Evolutionary conservation across 2,329 filamentous ascomycete genomes (phyloP).

Genomic region (Catunica adiposa): DNA sequence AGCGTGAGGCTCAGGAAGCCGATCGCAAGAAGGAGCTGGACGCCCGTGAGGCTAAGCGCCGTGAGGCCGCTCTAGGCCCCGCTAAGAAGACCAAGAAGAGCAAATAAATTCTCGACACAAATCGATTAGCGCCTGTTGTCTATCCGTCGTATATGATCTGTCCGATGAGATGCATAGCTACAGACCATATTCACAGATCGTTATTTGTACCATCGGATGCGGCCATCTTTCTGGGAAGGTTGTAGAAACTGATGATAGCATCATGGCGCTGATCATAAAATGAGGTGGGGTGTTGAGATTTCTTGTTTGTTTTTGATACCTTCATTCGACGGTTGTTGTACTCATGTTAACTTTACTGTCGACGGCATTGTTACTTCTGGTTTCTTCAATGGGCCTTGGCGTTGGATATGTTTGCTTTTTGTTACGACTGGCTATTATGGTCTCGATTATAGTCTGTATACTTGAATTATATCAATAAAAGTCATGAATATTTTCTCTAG

Average conservation of each 20-base stretch:
- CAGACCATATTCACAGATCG: too few relatives aligned
- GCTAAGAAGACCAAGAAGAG: conserved; percentile 30
- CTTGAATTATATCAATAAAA: neutral
- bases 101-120: conserved; percentile 6
- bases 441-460: neutral
- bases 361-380: too few relatives aligned
- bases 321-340: too few relatives aligned
- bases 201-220: too few relatives aligned
- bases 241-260: too few relatives aligned
- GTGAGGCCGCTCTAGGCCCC: conserved; percentile 33
- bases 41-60: conserved; percentile 38
- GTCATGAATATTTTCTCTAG: too few relatives aligned
- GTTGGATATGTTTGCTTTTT: neutral
- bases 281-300: neutral
- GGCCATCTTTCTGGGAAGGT: too few relatives aligned
- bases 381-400: too few relatives aligned
- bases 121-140: neutral
- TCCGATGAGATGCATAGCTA: too few relatives aligned
- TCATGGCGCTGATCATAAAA: too few relatives aligned
- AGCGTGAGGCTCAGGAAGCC: conserved; percentile 35
- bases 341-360: too few relatives aligned
- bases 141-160: neutral
- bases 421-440: neutral
- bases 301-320: neutral
- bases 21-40: conserved; percentile 34